Conservation (phyloP, 2,329 filamentous ascomycete species). For the Lachnellula willkommii region DNA sequence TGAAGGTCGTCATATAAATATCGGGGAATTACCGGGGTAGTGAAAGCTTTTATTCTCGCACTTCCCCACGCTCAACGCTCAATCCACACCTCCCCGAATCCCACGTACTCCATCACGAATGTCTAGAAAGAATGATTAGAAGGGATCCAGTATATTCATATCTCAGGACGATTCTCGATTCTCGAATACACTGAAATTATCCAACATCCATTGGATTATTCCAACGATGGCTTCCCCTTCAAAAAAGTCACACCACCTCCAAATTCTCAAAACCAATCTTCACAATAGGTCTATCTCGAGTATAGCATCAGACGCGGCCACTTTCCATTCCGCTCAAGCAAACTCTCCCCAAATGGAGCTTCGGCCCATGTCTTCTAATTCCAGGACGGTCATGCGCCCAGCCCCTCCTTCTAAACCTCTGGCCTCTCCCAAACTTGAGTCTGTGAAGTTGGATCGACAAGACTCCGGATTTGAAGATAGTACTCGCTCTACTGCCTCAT, state of each 20-base stretch:
- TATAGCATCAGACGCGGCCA: slow-evolving; percentile 23
- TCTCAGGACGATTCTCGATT: background rate
- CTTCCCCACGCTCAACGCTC: background rate
- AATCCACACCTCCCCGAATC: background rate
- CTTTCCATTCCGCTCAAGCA: slow-evolving; percentile 28
- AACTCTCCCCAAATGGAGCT: slow-evolving; percentile 19
- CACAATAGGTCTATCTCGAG: slow-evolving; percentile 26
- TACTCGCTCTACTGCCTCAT: slow-evolving; percentile 3
- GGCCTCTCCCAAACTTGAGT: slow-evolving; percentile 10
- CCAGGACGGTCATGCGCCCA: slow-evolving; percentile 4
- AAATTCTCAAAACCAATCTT: slow-evolving; percentile 18
- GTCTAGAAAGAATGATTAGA: background rate
- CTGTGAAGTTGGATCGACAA: slow-evolving; percentile 25
- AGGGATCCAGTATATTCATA: background rate
- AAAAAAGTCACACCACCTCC: slow-evolving; percentile 14
- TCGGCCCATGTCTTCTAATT: slow-evolving; percentile 6
- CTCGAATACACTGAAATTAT: background rate
- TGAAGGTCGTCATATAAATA: background rate
- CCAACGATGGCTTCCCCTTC: slow-evolving; percentile 15
- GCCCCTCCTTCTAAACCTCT: slow-evolving; percentile 3
- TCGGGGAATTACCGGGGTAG: background rate
- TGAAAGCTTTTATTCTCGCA: background rate
- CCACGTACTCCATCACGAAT: background rate
- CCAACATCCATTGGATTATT: background rate
- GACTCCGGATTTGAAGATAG: slow-evolving; percentile 28